A percentile compares a stretch with the other conserved stretches of the same genome.
These are phyloP conservation scores for Tulasnella sp. DNA, from an alignment of 768 basidiomycete genomes.

Conservation along the genomic window DNA sequence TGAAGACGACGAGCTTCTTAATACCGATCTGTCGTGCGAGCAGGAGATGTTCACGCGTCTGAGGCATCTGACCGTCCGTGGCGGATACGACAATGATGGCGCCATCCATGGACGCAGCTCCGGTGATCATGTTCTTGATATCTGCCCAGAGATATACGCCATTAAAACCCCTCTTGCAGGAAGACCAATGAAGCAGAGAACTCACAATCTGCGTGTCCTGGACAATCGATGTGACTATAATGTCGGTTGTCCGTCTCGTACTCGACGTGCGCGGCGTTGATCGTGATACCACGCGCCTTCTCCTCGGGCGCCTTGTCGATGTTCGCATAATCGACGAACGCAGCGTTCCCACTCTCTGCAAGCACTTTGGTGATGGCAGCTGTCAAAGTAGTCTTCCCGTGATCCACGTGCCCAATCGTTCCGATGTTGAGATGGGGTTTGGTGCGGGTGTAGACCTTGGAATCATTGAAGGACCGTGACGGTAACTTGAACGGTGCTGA, in stretches of 20 bases:
- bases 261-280: conserved; percentile 97
- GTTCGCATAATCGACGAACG: conserved; percentile 90
- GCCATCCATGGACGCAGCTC: conserved; percentile 96
- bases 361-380: conserved; percentile 94
- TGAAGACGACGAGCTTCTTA: conserved; percentile 94
- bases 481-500: not conserved
- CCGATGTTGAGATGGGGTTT: conserved; percentile 96
- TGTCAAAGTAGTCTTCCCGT: conserved; percentile 95
- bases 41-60: conserved; percentile 95
- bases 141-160: no score
- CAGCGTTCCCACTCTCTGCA: conserved; percentile 52
- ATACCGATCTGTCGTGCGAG: conserved; percentile 97
- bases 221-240: conserved; percentile 98
- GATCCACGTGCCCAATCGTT: conserved; percentile 93
- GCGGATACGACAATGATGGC: conserved; percentile 95
- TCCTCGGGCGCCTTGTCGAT: conserved; percentile 99
- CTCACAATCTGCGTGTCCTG: conserved; percentile 86
- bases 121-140: conserved; percentile 98
- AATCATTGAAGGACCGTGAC: conserved; percentile 31
- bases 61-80: conserved; percentile 99
- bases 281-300: conserved; percentile 98
- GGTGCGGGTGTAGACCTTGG: conserved; percentile 59
- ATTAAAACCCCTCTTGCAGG: conserved; percentile 1
- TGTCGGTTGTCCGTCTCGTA: conserved; percentile 86
- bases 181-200: no score